A percentile compares a stretch with the other conserved stretches of the same genome.
phyloP scores from a whole-genome alignment of 2,329 filamentous ascomycete species.

The Trichoderma sp. region DNA sequence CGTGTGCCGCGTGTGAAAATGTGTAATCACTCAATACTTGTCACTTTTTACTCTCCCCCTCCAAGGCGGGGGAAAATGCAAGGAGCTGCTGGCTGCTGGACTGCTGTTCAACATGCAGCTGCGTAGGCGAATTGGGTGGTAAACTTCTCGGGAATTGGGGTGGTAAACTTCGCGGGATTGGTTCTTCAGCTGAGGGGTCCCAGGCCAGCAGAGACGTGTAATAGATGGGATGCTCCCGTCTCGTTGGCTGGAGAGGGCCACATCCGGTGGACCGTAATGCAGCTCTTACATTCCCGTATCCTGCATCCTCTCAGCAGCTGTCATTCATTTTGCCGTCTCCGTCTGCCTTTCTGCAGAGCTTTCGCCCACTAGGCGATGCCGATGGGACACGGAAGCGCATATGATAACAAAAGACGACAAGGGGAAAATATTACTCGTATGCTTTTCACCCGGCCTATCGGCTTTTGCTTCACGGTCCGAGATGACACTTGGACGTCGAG shows the following conservation, averaged over 20 bases:
- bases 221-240: background rate
- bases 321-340: background rate
- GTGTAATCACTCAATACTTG: background rate
- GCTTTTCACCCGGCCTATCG: background rate
- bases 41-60: background rate
- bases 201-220: background rate
- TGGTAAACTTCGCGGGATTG: background rate
- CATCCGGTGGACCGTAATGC: background rate
- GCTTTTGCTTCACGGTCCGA: background rate
- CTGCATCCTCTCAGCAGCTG: slow-evolving; percentile 7
- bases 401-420: background rate
- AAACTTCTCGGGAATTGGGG: background rate
- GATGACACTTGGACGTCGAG: slow-evolving; percentile 13
- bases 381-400: background rate
- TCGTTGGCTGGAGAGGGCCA: background rate
- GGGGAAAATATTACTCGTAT: background rate
- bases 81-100: background rate
- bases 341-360: background rate
- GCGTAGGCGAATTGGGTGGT: background rate
- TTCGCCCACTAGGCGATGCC: background rate
- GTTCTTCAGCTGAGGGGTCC: background rate
- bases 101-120: background rate
- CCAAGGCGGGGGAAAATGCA: background rate
- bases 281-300: slow-evolving; percentile 5
- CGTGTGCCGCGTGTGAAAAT: background rate